A percentile compares a stretch with the other conserved stretches of the same genome.
Evolutionary conservation across 768 basidiomycete species (phyloP).

Genomic region (Boletus tomentosulus): DNA sequence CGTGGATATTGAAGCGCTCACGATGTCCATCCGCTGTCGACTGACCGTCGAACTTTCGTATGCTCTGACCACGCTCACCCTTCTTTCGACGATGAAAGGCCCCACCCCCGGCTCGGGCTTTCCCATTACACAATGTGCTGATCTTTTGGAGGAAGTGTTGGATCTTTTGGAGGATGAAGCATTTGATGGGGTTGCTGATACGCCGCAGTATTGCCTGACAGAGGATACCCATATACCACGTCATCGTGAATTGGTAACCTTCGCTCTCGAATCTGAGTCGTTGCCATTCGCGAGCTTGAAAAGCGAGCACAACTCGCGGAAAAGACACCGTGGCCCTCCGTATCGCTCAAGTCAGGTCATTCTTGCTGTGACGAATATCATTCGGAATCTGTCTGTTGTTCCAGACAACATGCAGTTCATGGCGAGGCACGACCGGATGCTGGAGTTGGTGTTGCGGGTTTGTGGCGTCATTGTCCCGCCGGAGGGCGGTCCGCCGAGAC

Average conservation of each 20-base stretch:
- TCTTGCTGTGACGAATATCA: conserved; percentile 67
- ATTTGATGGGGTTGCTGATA: conserved; percentile 49
- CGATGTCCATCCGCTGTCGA: conserved; percentile 88
- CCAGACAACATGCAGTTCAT: conserved; percentile 68
- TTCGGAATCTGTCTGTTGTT: conserved; percentile 81
- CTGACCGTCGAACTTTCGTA: conserved; percentile 83
- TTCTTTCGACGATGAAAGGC: conserved; percentile 75
- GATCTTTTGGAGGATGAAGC: conserved; percentile 84
- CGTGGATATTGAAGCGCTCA: conserved; percentile 88
- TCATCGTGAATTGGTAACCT: conserved; percentile 58
- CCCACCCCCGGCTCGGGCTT: conserved; percentile 58
- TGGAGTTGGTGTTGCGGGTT: conserved; percentile 67
- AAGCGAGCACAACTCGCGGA: conserved; percentile 43
- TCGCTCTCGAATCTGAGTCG: conserved; percentile 53
- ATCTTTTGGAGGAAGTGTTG: conserved; percentile 81
- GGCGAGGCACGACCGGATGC: conserved; percentile 56
- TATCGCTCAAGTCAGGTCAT: conserved; percentile 64
- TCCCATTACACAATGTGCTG: conserved; percentile 68
- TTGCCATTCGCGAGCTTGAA: conserved; percentile 58
- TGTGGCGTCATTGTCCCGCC: conserved; percentile 44
- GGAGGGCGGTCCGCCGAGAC: conserved; percentile 32
- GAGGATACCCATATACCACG: conserved; percentile 46
- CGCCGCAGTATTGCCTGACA: conserved; percentile 22
- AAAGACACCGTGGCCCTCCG: conserved; percentile 48
- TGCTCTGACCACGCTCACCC: conserved; percentile 79